Evolutionary conservation across 2,329 filamentous ascomycete species (phyloP).

Genomic region (Xylaria sp.): DNA sequence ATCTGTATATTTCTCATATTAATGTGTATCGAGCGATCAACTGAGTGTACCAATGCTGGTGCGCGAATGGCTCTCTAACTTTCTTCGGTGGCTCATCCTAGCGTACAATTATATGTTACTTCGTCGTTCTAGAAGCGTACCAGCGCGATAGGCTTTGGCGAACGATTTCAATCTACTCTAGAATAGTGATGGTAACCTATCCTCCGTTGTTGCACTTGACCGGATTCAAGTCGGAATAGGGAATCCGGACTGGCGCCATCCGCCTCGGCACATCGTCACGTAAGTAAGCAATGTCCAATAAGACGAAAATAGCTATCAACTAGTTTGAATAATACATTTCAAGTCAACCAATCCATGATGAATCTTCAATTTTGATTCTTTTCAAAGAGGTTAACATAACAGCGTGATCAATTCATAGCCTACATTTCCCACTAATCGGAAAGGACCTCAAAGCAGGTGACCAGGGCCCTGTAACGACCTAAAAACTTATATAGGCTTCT

Average conservation of each 20-base stretch:
- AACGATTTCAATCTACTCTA: background rate
- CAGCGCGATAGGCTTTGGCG: too few species aligned
- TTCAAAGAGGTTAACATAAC: constrained; percentile 3
- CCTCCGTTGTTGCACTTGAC: constrained; percentile 21
- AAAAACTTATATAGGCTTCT: constrained; percentile 15
- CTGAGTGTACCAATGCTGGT: too few species aligned
- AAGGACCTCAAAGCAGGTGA: background rate
- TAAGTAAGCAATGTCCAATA: constrained; percentile 27
- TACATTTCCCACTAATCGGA: constrained; percentile 32
- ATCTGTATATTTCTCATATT: too few species aligned
- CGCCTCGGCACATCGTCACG: constrained; percentile 38
- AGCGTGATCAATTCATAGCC: constrained; percentile 10
- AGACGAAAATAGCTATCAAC: constrained; percentile 5
- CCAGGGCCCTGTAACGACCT: background rate
- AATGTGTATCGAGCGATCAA: too few species aligned
- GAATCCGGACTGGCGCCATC: constrained; percentile 35
- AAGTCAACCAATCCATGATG: constrained; percentile 35
- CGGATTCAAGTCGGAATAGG: constrained; percentile 23
- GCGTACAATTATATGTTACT: background rate
- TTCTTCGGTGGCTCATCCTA: too few species aligned
- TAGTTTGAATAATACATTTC: constrained; percentile 1
- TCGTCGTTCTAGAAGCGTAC: background rate
- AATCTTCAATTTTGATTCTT: background rate
- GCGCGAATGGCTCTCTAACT: too few species aligned
- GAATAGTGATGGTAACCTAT: constrained; percentile 16